Conservation (phyloP, 768 basidiomycete species). For the Phanerodontia chrysosporium region DNA sequence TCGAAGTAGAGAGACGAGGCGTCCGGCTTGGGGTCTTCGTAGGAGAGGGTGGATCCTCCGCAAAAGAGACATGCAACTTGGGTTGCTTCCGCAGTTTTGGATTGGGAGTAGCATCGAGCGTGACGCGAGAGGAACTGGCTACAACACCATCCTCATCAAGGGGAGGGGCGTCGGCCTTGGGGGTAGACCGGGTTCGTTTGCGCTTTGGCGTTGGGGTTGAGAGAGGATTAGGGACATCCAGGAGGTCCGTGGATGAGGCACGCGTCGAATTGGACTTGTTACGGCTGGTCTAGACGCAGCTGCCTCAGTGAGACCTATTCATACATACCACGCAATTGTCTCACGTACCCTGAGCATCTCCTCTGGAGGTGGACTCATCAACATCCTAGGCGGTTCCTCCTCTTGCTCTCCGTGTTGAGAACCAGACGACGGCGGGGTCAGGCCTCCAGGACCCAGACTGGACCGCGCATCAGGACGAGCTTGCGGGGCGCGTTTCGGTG, state of each 20-base stretch:
- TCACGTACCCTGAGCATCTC: constrained; percentile 38
- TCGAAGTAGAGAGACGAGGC: constrained; percentile 17
- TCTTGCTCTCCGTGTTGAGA: background rate
- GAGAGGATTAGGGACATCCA: no score
- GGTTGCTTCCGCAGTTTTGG: constrained; percentile 56
- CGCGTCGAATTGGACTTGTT: background rate
- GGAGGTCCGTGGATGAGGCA: background rate
- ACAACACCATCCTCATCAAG: constrained; percentile 2
- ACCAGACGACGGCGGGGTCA: background rate
- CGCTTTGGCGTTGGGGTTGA: background rate
- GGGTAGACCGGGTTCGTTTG: constrained; percentile 3
- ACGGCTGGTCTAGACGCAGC: background rate
- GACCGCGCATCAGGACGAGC: background rate
- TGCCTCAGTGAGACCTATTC: background rate
- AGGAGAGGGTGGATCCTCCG: constrained; percentile 20
- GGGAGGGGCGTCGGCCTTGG: constrained; percentile 1
- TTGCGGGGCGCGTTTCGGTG: background rate
- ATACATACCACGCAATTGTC: background rate
- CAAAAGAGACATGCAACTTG: constrained; percentile 17
- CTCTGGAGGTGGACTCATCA: constrained; percentile 64
- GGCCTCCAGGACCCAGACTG: background rate
- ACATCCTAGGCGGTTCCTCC: constrained; percentile 18
- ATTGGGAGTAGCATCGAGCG: constrained; percentile 48
- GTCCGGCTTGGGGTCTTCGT: constrained; percentile 16
- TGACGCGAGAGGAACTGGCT: constrained; percentile 22